Percentiles rank a stretch among this genome's conserved stretches.
Evolutionary conservation across 2,329 filamentous ascomycete species (phyloP).

Genomic region (Beauveria bassiana): DNA sequence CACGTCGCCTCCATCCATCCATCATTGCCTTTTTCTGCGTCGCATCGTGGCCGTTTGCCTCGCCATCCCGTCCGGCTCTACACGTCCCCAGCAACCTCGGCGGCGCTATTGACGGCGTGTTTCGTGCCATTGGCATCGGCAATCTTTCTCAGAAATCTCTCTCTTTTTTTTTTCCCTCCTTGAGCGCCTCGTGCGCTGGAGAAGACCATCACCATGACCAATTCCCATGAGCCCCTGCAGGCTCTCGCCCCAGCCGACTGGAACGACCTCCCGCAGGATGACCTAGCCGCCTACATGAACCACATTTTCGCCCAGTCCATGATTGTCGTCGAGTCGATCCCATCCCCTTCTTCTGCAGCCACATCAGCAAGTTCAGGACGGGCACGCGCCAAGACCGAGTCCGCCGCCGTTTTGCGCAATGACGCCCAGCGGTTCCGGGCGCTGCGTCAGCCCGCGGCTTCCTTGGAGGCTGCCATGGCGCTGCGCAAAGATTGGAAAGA

Average conservation of each 20-base stretch:
- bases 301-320: slow-evolving; percentile 60
- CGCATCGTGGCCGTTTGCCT: background rate
- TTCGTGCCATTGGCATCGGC: slow-evolving; percentile 51
- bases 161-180: too few species aligned
- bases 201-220: slow-evolving; percentile 34
- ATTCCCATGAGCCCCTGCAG: slow-evolving; percentile 51
- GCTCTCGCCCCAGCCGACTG: slow-evolving; percentile 49
- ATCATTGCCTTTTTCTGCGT: background rate
- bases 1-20: background rate
- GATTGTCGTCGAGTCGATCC: slow-evolving; percentile 69
- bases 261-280: slow-evolving; percentile 36
- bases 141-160: background rate
- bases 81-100: slow-evolving; percentile 45
- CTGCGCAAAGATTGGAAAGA: slow-evolving; percentile 86
- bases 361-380: slow-evolving; percentile 36
- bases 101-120: slow-evolving; percentile 57
- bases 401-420: slow-evolving; percentile 40
- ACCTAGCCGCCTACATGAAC: slow-evolving; percentile 45
- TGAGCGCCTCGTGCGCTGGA: background rate
- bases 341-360: slow-evolving; percentile 29
- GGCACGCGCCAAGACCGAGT: slow-evolving; percentile 44
- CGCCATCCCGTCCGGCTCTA: background rate
- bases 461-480: slow-evolving; percentile 39
- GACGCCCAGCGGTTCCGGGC: slow-evolving; percentile 42
- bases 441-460: slow-evolving; percentile 33